Evolutionary conservation across 108 stramenopile species (phyloP), one percentile per base, ranked within the genome.

Genomic region (Conticribra weissflogii): DNA sequence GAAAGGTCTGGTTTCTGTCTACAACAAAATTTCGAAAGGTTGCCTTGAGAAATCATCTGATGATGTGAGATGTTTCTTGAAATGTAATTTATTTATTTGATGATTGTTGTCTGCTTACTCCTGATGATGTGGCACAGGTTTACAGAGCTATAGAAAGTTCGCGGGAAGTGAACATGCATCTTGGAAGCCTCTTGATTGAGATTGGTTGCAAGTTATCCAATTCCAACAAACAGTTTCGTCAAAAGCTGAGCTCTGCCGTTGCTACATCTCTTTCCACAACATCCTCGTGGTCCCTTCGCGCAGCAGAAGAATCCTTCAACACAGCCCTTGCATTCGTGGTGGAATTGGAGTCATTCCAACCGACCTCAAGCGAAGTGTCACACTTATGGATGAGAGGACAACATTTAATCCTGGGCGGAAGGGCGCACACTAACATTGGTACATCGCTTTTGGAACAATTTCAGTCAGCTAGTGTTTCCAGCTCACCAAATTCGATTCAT

Each of bases 391-490:
- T 63, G 25, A 71, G 66, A 30, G 69, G 62, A 15, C 69, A 78
- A 31, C 76, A 71, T 23, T 47, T 78, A 21, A 63, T 78, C 21
- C 48, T 78, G 12, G 63, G 76, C 19, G 76, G 63, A 0, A 56
- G 76, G 28, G 76, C 76, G 0, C 76, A 77, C 31, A 41, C 34
- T 19, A 77, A 77, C 30, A 77, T 77, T 31, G 76, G 68, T 16
- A 52, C 44, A 28, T 53, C 76, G 16, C 30, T 52, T 5, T 36
- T 63, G 8, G 76, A 77, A 45, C 61, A 55, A 25, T 36, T 68
- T 22, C 62, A 51, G 17, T 64, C 34, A 41, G 44, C 47, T 48
- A 31, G 17, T 46, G 14, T 24, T 28, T 3, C 12, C 27, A 56
- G 57, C 19, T 27, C 61, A 14, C 9, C 50, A 24, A 24, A 29